phyloP scores from a whole-genome alignment of 2,329 filamentous ascomycete genomes.

The Fusarium vanettenii region DNA sequence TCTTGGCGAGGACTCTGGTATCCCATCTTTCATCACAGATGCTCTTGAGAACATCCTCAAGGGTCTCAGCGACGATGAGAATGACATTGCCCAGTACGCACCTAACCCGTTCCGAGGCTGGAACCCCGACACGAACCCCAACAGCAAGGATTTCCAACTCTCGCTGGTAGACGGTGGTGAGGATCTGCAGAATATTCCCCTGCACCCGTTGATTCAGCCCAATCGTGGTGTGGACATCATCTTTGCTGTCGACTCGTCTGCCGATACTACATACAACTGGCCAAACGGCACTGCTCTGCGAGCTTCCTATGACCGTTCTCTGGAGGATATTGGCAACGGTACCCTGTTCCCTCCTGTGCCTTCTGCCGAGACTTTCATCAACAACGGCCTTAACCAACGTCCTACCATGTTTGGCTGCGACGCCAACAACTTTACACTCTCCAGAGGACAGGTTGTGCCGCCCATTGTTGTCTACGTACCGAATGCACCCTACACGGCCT shows the following conservation, averaged over 20 bases:
- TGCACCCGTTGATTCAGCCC: slow-evolving; percentile 69
- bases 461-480: slow-evolving; percentile 89
- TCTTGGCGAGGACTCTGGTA: slow-evolving; percentile 46
- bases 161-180: slow-evolving; percentile 84
- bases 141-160: slow-evolving; percentile 61
- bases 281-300: slow-evolving; percentile 69
- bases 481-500: slow-evolving; percentile 73
- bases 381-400: slow-evolving; percentile 66
- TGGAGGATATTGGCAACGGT: slow-evolving; percentile 58
- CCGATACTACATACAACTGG: slow-evolving; percentile 67
- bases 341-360: slow-evolving; percentile 69
- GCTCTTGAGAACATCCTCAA: slow-evolving; percentile 62
- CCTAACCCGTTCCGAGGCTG: slow-evolving; percentile 69
- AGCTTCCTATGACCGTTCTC: slow-evolving; percentile 65
- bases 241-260: slow-evolving; percentile 72
- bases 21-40: slow-evolving; percentile 53
- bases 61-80: slow-evolving; percentile 65
- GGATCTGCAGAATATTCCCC: slow-evolving; percentile 81
- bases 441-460: slow-evolving; percentile 56
- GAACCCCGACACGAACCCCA: slow-evolving; percentile 55
- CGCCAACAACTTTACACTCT: slow-evolving; percentile 51
- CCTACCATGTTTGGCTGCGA: slow-evolving; percentile 73
- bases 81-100: slow-evolving; percentile 79
- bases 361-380: slow-evolving; percentile 63
- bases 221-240: slow-evolving; percentile 67